phyloP scores from a whole-genome alignment of 2,329 filamentous ascomycete genomes.

The Stachybotrys echinatus region DNA sequence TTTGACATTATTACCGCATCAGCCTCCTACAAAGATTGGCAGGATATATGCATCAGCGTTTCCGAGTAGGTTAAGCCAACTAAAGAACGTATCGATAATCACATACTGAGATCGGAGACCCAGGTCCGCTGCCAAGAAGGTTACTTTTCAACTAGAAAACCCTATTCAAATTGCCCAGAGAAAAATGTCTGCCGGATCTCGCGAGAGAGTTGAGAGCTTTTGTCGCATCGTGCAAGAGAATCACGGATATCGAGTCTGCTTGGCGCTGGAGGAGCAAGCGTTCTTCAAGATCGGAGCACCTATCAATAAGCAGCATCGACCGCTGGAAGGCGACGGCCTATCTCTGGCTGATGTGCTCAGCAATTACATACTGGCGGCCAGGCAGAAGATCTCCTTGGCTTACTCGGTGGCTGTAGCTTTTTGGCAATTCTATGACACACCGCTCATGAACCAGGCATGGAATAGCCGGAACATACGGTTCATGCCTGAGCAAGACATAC shows the following conservation, averaged over 20 bases:
- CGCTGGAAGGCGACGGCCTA: not conserved
- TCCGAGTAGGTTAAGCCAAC: not conserved
- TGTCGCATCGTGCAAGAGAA: not conserved
- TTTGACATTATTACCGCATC: not conserved
- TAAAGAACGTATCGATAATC: not conserved
- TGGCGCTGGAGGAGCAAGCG: not conserved
- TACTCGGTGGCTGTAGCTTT: not conserved
- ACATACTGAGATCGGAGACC: no score
- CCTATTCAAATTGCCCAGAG: not conserved
- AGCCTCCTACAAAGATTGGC: not conserved
- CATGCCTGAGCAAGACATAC: not conserved
- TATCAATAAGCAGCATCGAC: not conserved
- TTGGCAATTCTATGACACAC: not conserved
- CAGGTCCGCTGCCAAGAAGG: no score
- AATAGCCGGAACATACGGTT: not conserved
- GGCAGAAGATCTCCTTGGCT: not conserved
- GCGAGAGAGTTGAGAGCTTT: not conserved
- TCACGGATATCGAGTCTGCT: not conserved
- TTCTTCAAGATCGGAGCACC: not conserved
- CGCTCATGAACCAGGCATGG: not conserved
- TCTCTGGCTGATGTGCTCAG: not conserved
- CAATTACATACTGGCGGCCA: not conserved
- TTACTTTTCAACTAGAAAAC: not conserved
- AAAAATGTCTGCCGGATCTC: not conserved
- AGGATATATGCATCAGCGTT: not conserved